These are phyloP conservation scores for Microcera coccophila DNA, from an alignment of 2,329 filamentous ascomycete species.

Conservation along the genomic window DNA sequence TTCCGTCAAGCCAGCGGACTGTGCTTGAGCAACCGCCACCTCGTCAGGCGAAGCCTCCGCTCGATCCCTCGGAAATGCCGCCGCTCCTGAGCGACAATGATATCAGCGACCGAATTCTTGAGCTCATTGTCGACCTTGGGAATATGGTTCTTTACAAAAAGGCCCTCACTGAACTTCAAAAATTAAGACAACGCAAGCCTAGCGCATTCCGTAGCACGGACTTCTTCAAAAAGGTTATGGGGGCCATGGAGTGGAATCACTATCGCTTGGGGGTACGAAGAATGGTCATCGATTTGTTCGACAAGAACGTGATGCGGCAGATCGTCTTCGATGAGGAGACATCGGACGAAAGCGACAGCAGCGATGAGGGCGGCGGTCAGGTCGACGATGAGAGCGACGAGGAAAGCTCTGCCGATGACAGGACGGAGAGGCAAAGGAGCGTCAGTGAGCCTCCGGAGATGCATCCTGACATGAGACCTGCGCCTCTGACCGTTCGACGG, in stretches of 20 bases:
- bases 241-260: conserved; percentile 81
- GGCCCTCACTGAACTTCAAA: conserved; percentile 73
- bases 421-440: conserved; percentile 57
- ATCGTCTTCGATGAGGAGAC: conserved; percentile 68
- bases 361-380: conserved; percentile 50
- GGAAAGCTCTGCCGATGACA: conserved; percentile 48
- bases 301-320: conserved; percentile 78
- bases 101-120: conserved; percentile 75
- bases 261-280: conserved; percentile 83
- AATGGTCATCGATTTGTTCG: conserved; percentile 90
- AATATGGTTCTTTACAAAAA: conserved; percentile 92
- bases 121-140: conserved; percentile 80
- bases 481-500: conserved; percentile 32
- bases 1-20: conserved; percentile 53
- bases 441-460: conserved; percentile 42
- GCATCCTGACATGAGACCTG: conserved; percentile 32
- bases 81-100: conserved; percentile 55
- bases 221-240: conserved; percentile 82
- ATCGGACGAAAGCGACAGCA: conserved; percentile 62
- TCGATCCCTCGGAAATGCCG: conserved; percentile 40
- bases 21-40: conserved; percentile 43
- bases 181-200: conserved; percentile 73
- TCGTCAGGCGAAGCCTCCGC: conserved; percentile 39
- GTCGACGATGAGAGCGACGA: conserved; percentile 44
- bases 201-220: conserved; percentile 69